Base-by-base conservation (phyloP, 2,329 filamentous ascomycete genomes). In the Monilinia polystroma region DNA sequence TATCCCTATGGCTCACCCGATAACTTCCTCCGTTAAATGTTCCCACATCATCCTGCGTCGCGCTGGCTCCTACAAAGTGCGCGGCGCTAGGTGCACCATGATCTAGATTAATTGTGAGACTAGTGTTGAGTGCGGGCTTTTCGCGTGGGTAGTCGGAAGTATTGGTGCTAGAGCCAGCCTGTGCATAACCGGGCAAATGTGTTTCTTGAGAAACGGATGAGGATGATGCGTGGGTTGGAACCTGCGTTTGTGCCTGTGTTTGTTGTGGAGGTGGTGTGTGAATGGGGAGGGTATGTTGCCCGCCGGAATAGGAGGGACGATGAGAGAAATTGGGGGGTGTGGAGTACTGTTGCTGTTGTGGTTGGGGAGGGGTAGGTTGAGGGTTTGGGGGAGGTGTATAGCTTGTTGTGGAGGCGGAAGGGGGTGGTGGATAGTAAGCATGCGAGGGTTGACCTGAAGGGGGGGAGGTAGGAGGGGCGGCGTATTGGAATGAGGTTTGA, bases 1-100 rank as follows among this genome's bases (percentile, higher is more conserved):
- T 89, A 77, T 97, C 93, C 29, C 95, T 85, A 76, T 99, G 95
- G 74, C 91, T 95, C 76, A 98, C 93, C 54, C 95, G 85, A 77
- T 94, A 99, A 75, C 91, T 94, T 16, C 95, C 95, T 20, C 95
- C 95, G 76, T 98, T 98, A 82, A 98, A 99, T 0, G 90, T 95
- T n/a, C 95, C 95, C 1, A 96, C 87, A 72, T 97, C 93, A 77
- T 98, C 95, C 41, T 87, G 82, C 0, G 85, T 84, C 0, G 89
- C 81, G 43, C 79, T 79, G 0, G 85, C 87, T 41, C 90, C 91
- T 7, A 82, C 77, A 70, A 94, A 93, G 67, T 90, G 84, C 10
- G 52, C 68, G n/a, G 73, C 74, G 20, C 72, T 63, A 18, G 75
- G 74, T 0, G 81, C 80, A 18, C 79, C 80, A 26, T 80, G 79